Conservation (phyloP, 768 basidiomycete genomes). For the Lactarius indigo region DNA sequence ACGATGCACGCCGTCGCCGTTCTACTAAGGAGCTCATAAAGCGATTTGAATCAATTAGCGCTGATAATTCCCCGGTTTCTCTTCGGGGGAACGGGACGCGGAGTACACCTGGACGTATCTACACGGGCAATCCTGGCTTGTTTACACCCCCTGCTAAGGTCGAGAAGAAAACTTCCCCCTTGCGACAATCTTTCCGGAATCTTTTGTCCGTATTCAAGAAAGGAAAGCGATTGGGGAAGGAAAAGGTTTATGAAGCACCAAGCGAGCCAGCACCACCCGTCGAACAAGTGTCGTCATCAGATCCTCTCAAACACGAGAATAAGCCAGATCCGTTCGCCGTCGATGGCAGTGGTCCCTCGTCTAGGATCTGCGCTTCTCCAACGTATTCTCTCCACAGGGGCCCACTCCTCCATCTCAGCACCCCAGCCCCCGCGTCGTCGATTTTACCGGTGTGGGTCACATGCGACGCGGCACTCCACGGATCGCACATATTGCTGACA, state of each 20-base stretch:
- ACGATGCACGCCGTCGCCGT: slow-evolving; percentile 15
- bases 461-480: slow-evolving; percentile 40
- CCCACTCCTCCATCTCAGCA: slow-evolving; percentile 49
- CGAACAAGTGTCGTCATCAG: neutral
- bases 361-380: slow-evolving; percentile 26
- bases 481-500: slow-evolving; percentile 45
- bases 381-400: slow-evolving; percentile 32
- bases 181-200: slow-evolving; percentile 63
- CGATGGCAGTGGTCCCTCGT: slow-evolving; percentile 5
- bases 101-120: slow-evolving; percentile 21
- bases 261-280: slow-evolving; percentile 11
- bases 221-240: slow-evolving; percentile 29
- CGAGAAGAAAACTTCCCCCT: slow-evolving; percentile 48
- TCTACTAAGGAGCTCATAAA: slow-evolving; percentile 52
- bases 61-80: slow-evolving; percentile 4
- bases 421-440: slow-evolving; percentile 26
- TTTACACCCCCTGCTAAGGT: slow-evolving; percentile 32
- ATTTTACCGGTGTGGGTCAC: slow-evolving; percentile 47
- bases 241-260: slow-evolving; percentile 22
- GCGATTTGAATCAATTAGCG: slow-evolving; percentile 47
- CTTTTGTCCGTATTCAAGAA: slow-evolving; percentile 62
- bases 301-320: neutral
- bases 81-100: slow-evolving; percentile 1
- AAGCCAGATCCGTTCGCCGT: neutral
- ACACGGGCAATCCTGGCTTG: slow-evolving; percentile 24